Evolutionary conservation across 768 basidiomycete genomes (phyloP).

Genomic region (Boletus edulis): DNA sequence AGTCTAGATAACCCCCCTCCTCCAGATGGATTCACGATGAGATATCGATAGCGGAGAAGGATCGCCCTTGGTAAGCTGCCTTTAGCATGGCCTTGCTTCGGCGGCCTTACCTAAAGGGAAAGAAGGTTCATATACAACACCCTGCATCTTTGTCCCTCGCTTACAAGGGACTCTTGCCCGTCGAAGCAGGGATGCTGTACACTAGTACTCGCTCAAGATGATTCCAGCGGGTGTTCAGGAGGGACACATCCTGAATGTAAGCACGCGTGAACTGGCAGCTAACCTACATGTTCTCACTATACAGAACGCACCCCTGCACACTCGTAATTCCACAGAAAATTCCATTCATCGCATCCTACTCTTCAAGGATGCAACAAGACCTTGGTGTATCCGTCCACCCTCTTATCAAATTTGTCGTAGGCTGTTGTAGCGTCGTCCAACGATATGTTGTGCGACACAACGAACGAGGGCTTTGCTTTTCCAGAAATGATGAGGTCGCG

Average conservation of each 20-base stretch:
- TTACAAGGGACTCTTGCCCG: too few species aligned
- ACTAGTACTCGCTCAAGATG: too few species aligned
- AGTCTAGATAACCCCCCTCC: too few species aligned
- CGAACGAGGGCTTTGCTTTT: constrained; percentile 1
- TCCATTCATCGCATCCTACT: background rate
- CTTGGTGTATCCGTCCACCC: constrained; percentile 1
- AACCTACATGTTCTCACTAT: background rate
- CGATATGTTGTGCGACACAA: constrained; percentile 2
- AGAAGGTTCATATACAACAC: background rate
- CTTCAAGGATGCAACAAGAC: background rate
- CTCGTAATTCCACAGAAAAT: background rate
- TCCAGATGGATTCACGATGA: background rate
- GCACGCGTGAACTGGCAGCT: background rate
- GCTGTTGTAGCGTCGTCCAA: constrained; percentile 1
- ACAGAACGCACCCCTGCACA: background rate
- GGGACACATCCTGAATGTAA: too few species aligned
- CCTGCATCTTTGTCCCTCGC: too few species aligned
- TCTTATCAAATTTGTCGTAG: constrained; percentile 8
- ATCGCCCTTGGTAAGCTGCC: background rate
- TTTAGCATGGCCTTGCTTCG: background rate
- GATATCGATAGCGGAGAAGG: constrained; percentile 1
- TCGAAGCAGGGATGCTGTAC: too few species aligned
- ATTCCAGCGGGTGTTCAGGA: too few species aligned
- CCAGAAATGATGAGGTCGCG: constrained; percentile 4
- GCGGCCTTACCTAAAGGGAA: background rate